Base-by-base conservation (phyloP, 2,329 filamentous ascomycete species). In the Teratosphaeria destructans region DNA sequence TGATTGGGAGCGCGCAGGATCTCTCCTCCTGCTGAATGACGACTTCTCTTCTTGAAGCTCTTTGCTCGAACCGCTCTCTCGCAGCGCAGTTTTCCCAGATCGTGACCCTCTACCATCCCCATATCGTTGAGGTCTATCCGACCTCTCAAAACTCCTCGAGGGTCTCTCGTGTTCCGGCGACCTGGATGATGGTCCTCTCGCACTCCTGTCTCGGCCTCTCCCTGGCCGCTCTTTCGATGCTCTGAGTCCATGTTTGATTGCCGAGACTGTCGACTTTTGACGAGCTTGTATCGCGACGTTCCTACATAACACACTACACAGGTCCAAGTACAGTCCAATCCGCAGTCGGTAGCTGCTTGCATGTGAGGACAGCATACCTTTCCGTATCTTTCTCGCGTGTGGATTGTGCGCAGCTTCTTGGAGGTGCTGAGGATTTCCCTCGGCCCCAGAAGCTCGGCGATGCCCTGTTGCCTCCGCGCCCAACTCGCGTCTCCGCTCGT, bases 181-280 rank as follows among this genome's bases (percentile, higher is more conserved):
- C 5, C 43, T 19, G 3, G 43, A 26, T 19, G 19, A 2, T 10
- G 43, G 5, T 10, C 3, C 43, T 49, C 43, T 49, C 43, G 7
- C 43, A n/a, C 43, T 49, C 43, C 19, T 49, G 19, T 49, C 43
- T 5, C 19, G n/a, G 43, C 19, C 43, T 49, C 43, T 49, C 7
- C 3, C 43, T 49, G 43, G 43, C 19, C 19, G n/a, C 43, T 49
- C n/a, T 49, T 49, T 49, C 43, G 43, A 49, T 37, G 56, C 56
- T 68, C 85, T 82, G 58, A 90, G 77, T 14, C 87, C 87, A 54
- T 81, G 78, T 64, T 85, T 82, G 67, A 91, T 90, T 52, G 86
- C 87, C 10, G 86, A 87, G 61, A 78, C 82, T 49, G 89, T 79
- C 52, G 84, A 86, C 43, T 49, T 49, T 19, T 23, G 43, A 49